Conservation (phyloP, 441 rosid species). For the Bocquillonia castaneifolia region DNA sequence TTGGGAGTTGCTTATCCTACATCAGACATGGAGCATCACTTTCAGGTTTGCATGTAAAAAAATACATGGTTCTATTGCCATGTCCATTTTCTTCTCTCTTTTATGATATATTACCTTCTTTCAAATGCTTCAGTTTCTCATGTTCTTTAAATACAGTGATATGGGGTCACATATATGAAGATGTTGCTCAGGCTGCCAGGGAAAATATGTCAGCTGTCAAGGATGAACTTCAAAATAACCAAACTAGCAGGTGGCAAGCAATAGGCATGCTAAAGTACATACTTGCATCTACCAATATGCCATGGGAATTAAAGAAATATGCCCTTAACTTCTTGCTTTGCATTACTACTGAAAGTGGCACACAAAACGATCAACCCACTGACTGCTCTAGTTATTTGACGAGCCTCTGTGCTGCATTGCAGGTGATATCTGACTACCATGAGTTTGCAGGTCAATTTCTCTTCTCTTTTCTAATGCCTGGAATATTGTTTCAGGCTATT, state of each 20-base stretch:
- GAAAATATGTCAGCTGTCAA: conserved; percentile 38
- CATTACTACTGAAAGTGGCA: conserved; percentile 41
- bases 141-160: conserved; percentile 44
- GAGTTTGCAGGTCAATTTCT: conserved; percentile 14
- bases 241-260: conserved; percentile 65
- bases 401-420: conserved; percentile 54
- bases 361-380: conserved; percentile 29
- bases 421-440: conserved; percentile 41
- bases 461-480: conserved; percentile 21
- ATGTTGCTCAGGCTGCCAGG: conserved; percentile 43
- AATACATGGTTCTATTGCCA: not conserved
- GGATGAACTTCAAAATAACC: conserved; percentile 51
- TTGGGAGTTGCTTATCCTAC: conserved; percentile 35
- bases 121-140: conserved; percentile 8
- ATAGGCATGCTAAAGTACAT: conserved; percentile 65
- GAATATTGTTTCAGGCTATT: conserved; percentile 47
- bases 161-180: conserved; percentile 56
- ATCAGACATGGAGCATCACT: conserved; percentile 70
- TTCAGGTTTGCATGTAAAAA: conserved; percentile 41
- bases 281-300: conserved; percentile 46
- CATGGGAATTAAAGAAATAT: conserved; percentile 65
- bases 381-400: conserved; percentile 56
- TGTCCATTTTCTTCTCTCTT: not conserved
- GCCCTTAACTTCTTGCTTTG: conserved; percentile 58
- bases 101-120: not conserved